Evolutionary conservation across 2,329 filamentous ascomycete species (phyloP), one percentile per base, ranked within the genome.

Genomic region (Fusarium subtropicale): DNA sequence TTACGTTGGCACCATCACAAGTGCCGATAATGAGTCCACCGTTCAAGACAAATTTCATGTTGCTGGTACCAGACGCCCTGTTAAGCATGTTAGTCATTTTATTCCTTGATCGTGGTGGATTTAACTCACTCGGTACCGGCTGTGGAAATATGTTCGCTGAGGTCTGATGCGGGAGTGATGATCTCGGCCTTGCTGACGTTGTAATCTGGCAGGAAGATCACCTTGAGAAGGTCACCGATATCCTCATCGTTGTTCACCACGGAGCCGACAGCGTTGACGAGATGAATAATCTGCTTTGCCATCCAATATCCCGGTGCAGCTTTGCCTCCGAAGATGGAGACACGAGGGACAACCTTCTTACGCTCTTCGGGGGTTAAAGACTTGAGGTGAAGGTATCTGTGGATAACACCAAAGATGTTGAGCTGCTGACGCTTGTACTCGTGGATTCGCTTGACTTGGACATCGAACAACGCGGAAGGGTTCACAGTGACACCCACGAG

Each of bases 1-100:
- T 56, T 63, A 63, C 60, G 77, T 99, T 99, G 68, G 96, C 96
- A 77, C 96, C 96, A 76, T 99, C 96, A 78, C 95, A 97, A 22
- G 96, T 99, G 74, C 96, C 96, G 74, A 99, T 99, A 76, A 99
- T 97, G 66, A 99, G 85, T 69, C 96, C 96, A 69, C 96, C 96
- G 76, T 98, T 99, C 76, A 99, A 86, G 16, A 97, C 96, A 80
- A 99, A 99, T 82, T 99, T 99, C 96, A 99, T 99, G 88, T 99
- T 99, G 76, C 93, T 97, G 15, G 94, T 97, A 68, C 95, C 95
- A 69, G 87, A 90, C 22, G 88, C 88, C 41, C 60, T 87, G 50
- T 11, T 24, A 7, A 26, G 20, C 16, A 30, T 56, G 51, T 71
- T 45, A 71, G 64, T 20, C 24, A n/a, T 26, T 24, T 20, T 28